Evolutionary conservation across 1,284 basidiomycete species (phyloP).

Genomic region (Neolentinus lepideus): DNA sequence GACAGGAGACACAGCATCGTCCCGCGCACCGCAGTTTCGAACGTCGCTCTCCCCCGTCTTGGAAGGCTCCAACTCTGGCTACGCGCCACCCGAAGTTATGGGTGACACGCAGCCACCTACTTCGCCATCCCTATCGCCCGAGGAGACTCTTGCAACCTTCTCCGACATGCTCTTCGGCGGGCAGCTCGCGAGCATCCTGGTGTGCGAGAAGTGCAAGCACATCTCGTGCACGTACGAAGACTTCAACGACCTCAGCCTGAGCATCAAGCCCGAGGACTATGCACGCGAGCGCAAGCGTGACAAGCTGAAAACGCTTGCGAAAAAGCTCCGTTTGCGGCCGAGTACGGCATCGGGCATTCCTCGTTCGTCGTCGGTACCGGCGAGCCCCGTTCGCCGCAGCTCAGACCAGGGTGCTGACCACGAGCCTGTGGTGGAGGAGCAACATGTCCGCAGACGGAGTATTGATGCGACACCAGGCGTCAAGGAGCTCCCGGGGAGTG

Average conservation of each 20-base stretch:
- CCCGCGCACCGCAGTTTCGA: not conserved
- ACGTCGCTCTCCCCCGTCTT: not conserved
- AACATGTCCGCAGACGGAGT: conserved; percentile 8
- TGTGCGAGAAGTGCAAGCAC: conserved; percentile 90
- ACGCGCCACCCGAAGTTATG: not conserved
- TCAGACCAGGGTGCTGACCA: conserved; percentile 4
- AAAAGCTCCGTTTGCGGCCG: conserved; percentile 41
- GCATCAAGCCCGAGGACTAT: conserved; percentile 78
- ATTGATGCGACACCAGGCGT: conserved; percentile 14
- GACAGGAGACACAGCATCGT: not conserved
- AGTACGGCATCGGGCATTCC: not conserved
- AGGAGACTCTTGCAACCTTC: conserved; percentile 60
- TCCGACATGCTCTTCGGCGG: conserved; percentile 90
- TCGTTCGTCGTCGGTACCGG: conserved; percentile 22
- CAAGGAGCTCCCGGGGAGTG: conserved; percentile 14
- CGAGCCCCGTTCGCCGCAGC: conserved; percentile 19
- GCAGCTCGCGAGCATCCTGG: conserved; percentile 80
- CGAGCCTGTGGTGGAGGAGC: not conserved
- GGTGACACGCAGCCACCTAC: not conserved
- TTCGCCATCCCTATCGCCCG: conserved; percentile 7
- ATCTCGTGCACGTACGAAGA: conserved; percentile 90
- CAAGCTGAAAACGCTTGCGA: conserved; percentile 64
- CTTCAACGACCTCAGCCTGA: conserved; percentile 88
- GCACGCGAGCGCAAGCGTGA: conserved; percentile 61
- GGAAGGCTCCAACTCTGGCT: not conserved